Conservation (phyloP, 352 stramenopile genomes). For the Phytophthora hybrid region DNA sequence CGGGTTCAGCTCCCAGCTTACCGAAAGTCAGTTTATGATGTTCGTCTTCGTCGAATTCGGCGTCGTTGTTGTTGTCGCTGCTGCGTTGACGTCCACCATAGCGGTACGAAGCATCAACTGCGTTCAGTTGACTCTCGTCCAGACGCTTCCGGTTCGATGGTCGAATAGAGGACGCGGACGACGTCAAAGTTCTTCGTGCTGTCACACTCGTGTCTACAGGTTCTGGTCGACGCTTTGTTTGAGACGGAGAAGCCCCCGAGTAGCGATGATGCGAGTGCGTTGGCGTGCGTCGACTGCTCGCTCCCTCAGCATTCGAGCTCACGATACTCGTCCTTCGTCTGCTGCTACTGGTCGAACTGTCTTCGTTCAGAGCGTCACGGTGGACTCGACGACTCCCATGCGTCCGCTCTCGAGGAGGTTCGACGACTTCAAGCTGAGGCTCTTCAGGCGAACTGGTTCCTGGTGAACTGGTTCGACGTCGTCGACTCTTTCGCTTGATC, state of each 20-base stretch:
- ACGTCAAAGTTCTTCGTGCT: constrained; percentile 39
- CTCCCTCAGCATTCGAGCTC: background rate
- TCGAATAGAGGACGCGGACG: constrained; percentile 56
- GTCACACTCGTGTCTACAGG: constrained; percentile 4
- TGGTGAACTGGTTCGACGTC: constrained; percentile 4
- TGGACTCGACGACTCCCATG: constrained; percentile 9
- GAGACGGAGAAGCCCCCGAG: background rate
- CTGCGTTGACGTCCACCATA: background rate
- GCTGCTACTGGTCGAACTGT: background rate
- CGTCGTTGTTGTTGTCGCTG: constrained; percentile 27
- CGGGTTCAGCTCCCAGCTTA: constrained; percentile 7
- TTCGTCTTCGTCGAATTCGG: constrained; percentile 16
- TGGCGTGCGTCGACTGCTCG: constrained; percentile 24
- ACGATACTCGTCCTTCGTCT: constrained; percentile 5
- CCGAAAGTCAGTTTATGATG: background rate
- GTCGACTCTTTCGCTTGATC: constrained; percentile 39
- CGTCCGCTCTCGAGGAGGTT: constrained; percentile 14
- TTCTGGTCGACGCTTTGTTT: constrained; percentile 4
- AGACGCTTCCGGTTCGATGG: constrained; percentile 50
- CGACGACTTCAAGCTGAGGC: constrained; percentile 1
- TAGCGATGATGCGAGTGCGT: constrained; percentile 13
- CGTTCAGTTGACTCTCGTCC: constrained; percentile 2
- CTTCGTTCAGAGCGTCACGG: constrained; percentile 8
- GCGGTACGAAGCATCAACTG: background rate
- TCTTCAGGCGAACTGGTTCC: constrained; percentile 9